These are phyloP conservation scores for Daldinia childiae DNA, from an alignment of 495 filamentous ascomycete species.

Conservation along the genomic window DNA sequence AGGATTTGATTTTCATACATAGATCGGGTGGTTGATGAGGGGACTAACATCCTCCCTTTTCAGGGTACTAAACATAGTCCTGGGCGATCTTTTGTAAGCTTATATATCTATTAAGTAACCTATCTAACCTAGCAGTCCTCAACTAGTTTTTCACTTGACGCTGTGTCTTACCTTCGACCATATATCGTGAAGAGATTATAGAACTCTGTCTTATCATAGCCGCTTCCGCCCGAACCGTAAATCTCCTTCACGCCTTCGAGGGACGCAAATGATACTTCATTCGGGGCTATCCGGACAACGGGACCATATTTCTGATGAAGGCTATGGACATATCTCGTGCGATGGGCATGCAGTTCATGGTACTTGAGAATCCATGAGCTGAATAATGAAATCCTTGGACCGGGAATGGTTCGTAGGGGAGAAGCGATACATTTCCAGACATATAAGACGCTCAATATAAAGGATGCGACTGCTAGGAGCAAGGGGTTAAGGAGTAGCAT, in stretches of 20 bases:
- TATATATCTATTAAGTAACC: not conserved
- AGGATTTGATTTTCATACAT: not conserved
- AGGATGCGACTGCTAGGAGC: conserved; percentile 29
- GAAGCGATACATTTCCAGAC: conserved; percentile 46
- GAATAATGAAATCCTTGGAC: conserved; percentile 62
- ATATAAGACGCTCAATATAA: conserved; percentile 36
- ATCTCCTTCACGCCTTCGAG: conserved; percentile 70
- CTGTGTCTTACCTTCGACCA: conserved; percentile 55
- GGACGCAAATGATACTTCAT: conserved; percentile 69
- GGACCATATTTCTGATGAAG: conserved; percentile 67
- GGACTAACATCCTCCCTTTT: conserved; percentile 61
- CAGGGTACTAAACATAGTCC: conserved; percentile 70
- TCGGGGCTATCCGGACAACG: conserved; percentile 65
- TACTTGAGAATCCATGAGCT: conserved; percentile 65
- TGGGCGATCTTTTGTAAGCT: conserved; percentile 30
- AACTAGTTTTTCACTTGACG: not conserved
- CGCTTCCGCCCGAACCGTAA: conserved; percentile 70
- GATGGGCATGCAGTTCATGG: conserved; percentile 63
- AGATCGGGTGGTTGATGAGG: not conserved
- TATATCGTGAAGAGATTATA: conserved; percentile 71
- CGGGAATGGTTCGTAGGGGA: conserved; percentile 60
- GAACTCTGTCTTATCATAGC: conserved; percentile 74
- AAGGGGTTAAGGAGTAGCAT: conserved; percentile 45
- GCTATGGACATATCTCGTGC: conserved; percentile 63
- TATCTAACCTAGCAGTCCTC: not conserved